Conservation (phyloP, 768 basidiomycete species). For the Mycena galericulata region DNA sequence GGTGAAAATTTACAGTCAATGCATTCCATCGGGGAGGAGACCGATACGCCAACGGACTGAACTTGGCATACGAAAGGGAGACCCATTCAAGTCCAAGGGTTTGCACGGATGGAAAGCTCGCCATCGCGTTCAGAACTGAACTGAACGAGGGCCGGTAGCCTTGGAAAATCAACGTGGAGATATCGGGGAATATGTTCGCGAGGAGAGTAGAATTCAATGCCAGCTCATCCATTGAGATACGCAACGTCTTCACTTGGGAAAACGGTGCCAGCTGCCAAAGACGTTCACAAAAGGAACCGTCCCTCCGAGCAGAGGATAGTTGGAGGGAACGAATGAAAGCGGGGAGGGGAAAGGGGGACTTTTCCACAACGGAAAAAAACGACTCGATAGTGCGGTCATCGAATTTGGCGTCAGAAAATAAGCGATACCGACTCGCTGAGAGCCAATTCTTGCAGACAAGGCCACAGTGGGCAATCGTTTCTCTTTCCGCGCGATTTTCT, state of each 20-base stretch:
- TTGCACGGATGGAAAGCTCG: background rate
- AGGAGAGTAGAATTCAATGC: background rate
- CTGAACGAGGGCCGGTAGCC: background rate
- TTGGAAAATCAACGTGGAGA: background rate
- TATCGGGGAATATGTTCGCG: background rate
- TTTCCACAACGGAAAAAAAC: background rate
- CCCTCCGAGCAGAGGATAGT: background rate
- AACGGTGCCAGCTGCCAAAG: background rate
- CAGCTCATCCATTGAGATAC: background rate
- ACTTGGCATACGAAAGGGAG: background rate
- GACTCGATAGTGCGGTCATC: conserved; percentile 7
- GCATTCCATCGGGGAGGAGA: background rate
- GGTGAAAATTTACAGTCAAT: background rate
- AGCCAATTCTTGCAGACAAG: conserved; percentile 9
- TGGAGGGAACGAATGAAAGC: conserved; percentile 11
- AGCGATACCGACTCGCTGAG: conserved; percentile 23
- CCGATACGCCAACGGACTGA: background rate
- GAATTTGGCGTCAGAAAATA: conserved; percentile 22
- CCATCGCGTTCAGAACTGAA: background rate
- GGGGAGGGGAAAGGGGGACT: conserved; percentile 4
- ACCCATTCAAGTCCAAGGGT: conserved; percentile 14
- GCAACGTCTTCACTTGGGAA: conserved; percentile 3
- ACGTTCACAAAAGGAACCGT: background rate
- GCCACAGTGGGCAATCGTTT: too few species aligned
- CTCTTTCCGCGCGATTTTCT: too few species aligned